Evolutionary conservation across 1,284 basidiomycete genomes (phyloP).

Genomic region (Takashimella tepidaria): DNA sequence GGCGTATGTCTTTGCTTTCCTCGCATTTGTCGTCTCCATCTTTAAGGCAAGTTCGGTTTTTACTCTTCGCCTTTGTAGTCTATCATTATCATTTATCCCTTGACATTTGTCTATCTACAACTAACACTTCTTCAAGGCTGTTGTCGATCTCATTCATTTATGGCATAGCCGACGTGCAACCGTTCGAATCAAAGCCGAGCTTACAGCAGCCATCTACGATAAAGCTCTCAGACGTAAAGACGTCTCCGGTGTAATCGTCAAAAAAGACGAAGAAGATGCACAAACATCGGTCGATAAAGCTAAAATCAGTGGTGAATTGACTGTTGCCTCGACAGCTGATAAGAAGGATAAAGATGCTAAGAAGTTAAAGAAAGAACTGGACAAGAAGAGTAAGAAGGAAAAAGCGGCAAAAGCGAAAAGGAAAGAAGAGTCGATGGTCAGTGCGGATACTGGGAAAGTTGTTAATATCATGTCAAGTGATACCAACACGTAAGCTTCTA

Average conservation of each 20-base stretch:
- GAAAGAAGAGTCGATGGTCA: constrained; percentile 27
- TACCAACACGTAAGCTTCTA: constrained; percentile 16
- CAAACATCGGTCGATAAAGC: constrained; percentile 44
- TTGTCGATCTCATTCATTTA: constrained; percentile 69
- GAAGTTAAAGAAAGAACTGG: constrained; percentile 43
- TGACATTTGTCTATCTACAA: not conserved
- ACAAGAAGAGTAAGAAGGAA: constrained; percentile 11
- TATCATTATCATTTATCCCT: not conserved
- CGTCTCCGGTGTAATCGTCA: constrained; percentile 66
- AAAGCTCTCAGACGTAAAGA: constrained; percentile 83
- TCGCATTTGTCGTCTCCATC: constrained; percentile 59
- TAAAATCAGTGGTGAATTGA: no score
- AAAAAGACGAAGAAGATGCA: constrained; percentile 49
- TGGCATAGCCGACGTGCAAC: constrained; percentile 69
- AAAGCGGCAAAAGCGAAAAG: constrained; percentile 12
- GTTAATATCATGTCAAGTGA: constrained; percentile 51
- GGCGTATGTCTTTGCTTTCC: constrained; percentile 67
- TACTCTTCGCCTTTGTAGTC: not conserved
- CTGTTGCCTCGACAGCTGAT: no score
- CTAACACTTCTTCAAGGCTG: constrained; percentile 54
- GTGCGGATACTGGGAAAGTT: constrained; percentile 51
- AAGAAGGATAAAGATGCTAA: constrained; percentile 23
- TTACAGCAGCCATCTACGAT: constrained; percentile 76
- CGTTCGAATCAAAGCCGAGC: constrained; percentile 63
- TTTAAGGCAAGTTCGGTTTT: constrained; percentile 56